Base-by-base conservation (phyloP, 2,329 filamentous ascomycete genomes). In the Scedosporium boydii region DNA sequence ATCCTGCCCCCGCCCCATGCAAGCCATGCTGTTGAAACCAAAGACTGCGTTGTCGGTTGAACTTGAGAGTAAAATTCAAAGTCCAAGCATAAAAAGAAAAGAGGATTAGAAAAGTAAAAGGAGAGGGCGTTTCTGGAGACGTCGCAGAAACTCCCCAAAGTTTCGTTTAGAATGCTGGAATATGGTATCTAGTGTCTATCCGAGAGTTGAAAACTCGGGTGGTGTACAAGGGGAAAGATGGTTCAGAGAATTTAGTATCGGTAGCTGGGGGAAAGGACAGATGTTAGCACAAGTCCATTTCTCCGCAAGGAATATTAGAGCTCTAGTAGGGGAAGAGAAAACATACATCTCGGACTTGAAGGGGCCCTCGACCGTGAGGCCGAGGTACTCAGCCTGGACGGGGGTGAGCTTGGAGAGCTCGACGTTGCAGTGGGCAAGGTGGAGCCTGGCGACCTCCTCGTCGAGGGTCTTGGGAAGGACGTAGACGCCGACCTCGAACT, bases 381-480 rank as follows among this genome's bases (percentile, higher is more conserved):
- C 87, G 75, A 98, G 89, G 84, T 99, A 99, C 74, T 98, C 95
- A 70, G 91, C 89, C 85, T 99, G 95, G 71, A 89, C 89, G 65
- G 83, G 73, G 74, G 87, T 91, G 75, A 99, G 87, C 78, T 87
- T 88, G 77, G 88, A 90, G 73, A 99, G 87, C 86, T 98, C 92
- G 73, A 85, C 95, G 80, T 96, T 96, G 84, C 91, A 89, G 84
- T 98, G 95, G 68, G 82, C 86, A 70, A 97, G 83, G 82, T 99
- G 95, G 69, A 97, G 90, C 75, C 88, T 86, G 75, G 95, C 95
- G 74, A 99, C 95, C 82, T 97, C 92, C 87, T 99, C 95, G 73
- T 99, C 95, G 68, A 99, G 88, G 74, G 96, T 92, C 92, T 99
- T 99, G 79, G 95, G 95, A 71, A 97, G 85, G 72, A 96, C 93